Base-by-base conservation (phyloP, 257 asterid species). In the Dorcoceras hygrometricum region DNA sequence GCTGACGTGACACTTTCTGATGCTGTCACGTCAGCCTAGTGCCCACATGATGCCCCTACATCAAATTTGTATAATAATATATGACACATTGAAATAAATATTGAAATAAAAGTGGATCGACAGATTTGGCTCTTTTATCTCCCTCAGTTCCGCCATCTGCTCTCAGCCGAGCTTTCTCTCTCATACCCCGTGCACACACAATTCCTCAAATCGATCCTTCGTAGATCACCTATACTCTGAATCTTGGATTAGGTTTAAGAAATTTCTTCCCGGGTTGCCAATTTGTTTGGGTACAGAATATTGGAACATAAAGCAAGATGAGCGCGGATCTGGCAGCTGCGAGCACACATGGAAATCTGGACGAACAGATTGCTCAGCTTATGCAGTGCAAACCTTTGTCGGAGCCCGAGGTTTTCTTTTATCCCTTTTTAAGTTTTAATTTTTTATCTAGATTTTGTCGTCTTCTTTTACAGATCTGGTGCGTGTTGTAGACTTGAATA, bases 341-440 rank as follows among this genome's bases (percentile, higher is more conserved):
- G 74, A 86, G 81, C 83, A 74, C 95, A 3, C 80, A 82, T 79
- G 96, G 96, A 22, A 92, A 89, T 71, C 88, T 89, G 75, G 98
- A 92, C 77, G 88, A 92, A 74, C 95, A 92, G 84, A 89, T 92
- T 87, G 76, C 81, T 63, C 97, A 92, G 87, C 96, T 92, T 72
- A 87, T 86, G 91, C 97, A 89, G 81, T 92, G 98, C 95, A 92
- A 89, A 73, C 97, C 98, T 59, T 77, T 92, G 68, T 75, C 96
- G 26, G 98, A 92, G 78, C 85, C 96, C 5, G 96, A 92, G 84
- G 98, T 92, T 62, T 66, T 48, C 29, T 20, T 32, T 70, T 51
- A 4, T 59, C 20, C 51, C 1, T 28, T 66, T n/a, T 62, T 63
- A 24, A 12, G 23, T 22, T 59, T 10, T 20, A 8, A 8, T 36